Conservation (phyloP, 2,329 filamentous ascomycete species). For the Penicillium brevicompactum region DNA sequence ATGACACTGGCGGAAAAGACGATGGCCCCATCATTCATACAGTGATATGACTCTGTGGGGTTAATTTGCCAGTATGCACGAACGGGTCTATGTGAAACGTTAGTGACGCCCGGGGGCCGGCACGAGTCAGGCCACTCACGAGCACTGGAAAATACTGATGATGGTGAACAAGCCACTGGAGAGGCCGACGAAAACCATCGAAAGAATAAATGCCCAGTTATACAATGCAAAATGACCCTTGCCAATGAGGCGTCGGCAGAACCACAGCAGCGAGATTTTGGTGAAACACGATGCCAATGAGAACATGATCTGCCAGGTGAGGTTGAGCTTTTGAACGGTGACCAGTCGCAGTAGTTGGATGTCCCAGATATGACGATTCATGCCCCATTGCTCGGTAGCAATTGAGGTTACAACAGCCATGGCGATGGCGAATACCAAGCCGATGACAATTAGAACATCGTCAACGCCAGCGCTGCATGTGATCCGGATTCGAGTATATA, state of each 20-base stretch:
- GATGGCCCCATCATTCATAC: slow-evolving; percentile 31
- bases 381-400: slow-evolving; percentile 36
- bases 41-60: slow-evolving; percentile 29
- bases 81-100: slow-evolving; percentile 28
- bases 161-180: slow-evolving; percentile 35
- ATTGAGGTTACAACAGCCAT: slow-evolving; percentile 39
- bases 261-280: slow-evolving; percentile 43
- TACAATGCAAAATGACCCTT: slow-evolving; percentile 30
- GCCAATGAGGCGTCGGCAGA: slow-evolving; percentile 38
- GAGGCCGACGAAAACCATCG: slow-evolving; percentile 35
- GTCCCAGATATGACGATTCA: slow-evolving; percentile 48
- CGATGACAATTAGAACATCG: slow-evolving; percentile 49
- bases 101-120: background rate
- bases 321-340: slow-evolving; percentile 37
- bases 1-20: slow-evolving; percentile 39
- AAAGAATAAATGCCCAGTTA: slow-evolving; percentile 26
- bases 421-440: slow-evolving; percentile 44
- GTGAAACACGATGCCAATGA: slow-evolving; percentile 36
- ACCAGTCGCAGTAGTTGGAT: slow-evolving; percentile 32
- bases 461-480: slow-evolving; percentile 51
- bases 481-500: slow-evolving; percentile 50
- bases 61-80: slow-evolving; percentile 36
- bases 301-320: slow-evolving; percentile 42
- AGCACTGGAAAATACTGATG: slow-evolving; percentile 44
- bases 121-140: slow-evolving; percentile 30